Evolutionary conservation across 805 yeast genomes (phyloP).

Genomic region (Saccharomycopsis oosterbeekiorum): DNA sequence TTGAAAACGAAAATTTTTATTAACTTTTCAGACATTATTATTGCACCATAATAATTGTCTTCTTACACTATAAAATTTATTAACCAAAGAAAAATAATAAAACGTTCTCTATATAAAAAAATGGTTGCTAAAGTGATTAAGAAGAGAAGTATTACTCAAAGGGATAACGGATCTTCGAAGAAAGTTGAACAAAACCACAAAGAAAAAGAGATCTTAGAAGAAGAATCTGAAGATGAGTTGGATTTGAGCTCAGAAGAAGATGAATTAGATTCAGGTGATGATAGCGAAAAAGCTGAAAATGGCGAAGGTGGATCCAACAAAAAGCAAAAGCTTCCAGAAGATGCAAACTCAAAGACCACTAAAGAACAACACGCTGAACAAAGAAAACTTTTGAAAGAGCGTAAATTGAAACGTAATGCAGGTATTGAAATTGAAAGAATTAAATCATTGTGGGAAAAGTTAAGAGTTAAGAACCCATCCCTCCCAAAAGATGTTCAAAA

Average conservation of each 20-base stretch:
- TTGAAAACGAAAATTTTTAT: background rate
- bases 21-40: background rate
- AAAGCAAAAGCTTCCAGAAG: conserved; percentile 24
- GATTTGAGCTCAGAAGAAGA: conserved; percentile 22
- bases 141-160: conserved; percentile 1
- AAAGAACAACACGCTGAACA: conserved; percentile 77
- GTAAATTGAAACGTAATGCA: conserved; percentile 81
- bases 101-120: background rate
- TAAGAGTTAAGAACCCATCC: conserved; percentile 78
- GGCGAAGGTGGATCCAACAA: conserved; percentile 25
- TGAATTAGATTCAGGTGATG: conserved; percentile 23
- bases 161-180: background rate
- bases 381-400: conserved; percentile 62
- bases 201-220: conserved; percentile 12
- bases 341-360: conserved; percentile 33
- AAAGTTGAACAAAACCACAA: background rate
- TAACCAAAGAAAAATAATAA: background rate
- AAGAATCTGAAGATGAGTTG: conserved; percentile 24
- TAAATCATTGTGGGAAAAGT: conserved; percentile 82
- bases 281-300: conserved; percentile 19
- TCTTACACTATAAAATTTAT: background rate
- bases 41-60: background rate
- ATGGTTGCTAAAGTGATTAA: background rate
- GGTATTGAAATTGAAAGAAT: conserved; percentile 79
- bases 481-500: conserved; percentile 68